These are phyloP conservation scores for Colletotrichum horii DNA, from an alignment of 2,329 filamentous ascomycete genomes.

Conservation along the genomic window DNA sequence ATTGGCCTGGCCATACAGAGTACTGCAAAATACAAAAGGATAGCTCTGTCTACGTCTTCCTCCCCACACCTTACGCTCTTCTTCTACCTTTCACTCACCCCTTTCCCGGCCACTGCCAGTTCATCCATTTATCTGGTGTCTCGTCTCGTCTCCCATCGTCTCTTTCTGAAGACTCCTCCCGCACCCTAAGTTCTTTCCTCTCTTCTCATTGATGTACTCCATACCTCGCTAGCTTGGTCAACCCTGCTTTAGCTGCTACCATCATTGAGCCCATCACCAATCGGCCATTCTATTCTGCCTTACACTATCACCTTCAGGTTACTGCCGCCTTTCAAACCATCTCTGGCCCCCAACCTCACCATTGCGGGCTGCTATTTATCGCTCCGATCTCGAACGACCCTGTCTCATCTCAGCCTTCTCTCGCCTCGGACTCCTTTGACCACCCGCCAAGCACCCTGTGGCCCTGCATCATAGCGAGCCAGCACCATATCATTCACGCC, in stretches of 20 bases:
- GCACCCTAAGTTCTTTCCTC: neutral
- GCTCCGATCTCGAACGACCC: neutral
- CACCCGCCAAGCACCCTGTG: neutral
- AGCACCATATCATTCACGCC: neutral
- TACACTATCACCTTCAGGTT: neutral
- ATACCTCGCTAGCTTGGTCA: neutral
- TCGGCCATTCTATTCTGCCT: neutral
- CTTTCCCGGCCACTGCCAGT: neutral
- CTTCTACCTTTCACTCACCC: neutral
- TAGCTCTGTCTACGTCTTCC: conserved; percentile 5
- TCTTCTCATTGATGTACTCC: neutral
- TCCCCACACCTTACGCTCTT: neutral
- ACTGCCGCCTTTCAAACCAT: neutral
- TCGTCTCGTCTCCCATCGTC: neutral
- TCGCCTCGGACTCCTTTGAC: neutral
- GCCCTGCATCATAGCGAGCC: neutral
- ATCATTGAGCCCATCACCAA: neutral
- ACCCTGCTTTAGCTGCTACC: neutral
- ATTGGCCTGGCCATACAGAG: conserved; percentile 8
- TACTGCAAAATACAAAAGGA: conserved; percentile 15
- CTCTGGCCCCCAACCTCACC: neutral
- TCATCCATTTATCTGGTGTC: conserved; percentile 1
- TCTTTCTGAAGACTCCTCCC: neutral
- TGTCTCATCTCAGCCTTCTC: neutral
- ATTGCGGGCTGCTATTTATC: neutral